Conservation (phyloP, 2,329 filamentous ascomycete genomes). For the Aureobasidium musti region DNA sequence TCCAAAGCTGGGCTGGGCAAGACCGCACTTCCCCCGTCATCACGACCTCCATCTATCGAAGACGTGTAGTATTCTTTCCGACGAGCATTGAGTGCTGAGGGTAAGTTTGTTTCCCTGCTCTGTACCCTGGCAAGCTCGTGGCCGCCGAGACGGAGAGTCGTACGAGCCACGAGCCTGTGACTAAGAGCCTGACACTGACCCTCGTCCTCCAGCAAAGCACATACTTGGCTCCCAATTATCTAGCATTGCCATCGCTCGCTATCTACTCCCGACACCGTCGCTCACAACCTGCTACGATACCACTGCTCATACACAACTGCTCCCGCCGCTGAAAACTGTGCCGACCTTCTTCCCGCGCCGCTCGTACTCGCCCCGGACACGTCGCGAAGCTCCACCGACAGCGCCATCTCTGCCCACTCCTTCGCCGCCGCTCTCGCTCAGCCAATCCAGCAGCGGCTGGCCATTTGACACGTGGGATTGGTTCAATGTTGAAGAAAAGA, state of each 20-base stretch:
- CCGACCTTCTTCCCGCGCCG: slow-evolving; percentile 6
- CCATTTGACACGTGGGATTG: slow-evolving; percentile 30
- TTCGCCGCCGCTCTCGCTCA: slow-evolving; percentile 11
- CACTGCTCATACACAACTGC: neutral
- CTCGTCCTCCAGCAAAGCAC: slow-evolving; percentile 18
- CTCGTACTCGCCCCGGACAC: slow-evolving; percentile 6
- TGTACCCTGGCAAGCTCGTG: neutral
- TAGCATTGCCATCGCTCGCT: slow-evolving; percentile 24
- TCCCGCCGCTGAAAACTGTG: neutral
- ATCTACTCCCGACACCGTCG: slow-evolving; percentile 10
- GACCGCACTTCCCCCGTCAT: slow-evolving; percentile 20
- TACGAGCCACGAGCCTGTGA: slow-evolving; percentile 10
- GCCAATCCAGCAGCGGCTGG: slow-evolving; percentile 30
- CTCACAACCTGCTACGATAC: neutral
- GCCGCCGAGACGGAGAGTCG: neutral
- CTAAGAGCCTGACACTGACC: slow-evolving; percentile 14
- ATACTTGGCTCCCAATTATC: slow-evolving; percentile 17
- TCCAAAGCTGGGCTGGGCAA: slow-evolving; percentile 12
- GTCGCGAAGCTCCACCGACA: slow-evolving; percentile 22
- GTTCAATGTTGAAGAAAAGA: slow-evolving; percentile 54
- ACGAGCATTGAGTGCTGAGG: slow-evolving; percentile 25
- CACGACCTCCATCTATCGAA: slow-evolving; percentile 13
- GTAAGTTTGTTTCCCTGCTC: neutral
- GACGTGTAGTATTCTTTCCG: slow-evolving; percentile 27
- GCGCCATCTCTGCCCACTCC: neutral